These are phyloP conservation scores for Actinomortierella ambigua DNA, from an alignment of 371 early-diverging fungal species.

Conservation along the genomic window DNA sequence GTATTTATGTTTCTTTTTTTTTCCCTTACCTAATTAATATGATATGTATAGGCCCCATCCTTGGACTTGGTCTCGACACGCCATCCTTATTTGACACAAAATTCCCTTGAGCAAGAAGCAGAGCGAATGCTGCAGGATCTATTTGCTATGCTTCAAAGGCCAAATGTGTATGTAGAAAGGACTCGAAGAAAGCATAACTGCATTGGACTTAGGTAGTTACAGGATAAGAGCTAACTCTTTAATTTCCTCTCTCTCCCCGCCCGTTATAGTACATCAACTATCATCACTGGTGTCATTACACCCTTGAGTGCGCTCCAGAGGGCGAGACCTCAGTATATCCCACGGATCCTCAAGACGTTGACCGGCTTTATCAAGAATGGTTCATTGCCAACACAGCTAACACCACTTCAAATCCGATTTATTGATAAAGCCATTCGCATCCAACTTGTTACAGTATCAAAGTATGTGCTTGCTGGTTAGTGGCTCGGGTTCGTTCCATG, in stretches of 20 bases:
- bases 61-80: slow-evolving; percentile 18
- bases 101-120: slow-evolving; percentile 21
- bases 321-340: slow-evolving; percentile 41
- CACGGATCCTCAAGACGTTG: slow-evolving; percentile 31
- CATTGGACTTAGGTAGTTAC: background rate
- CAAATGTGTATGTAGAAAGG: slow-evolving; percentile 19
- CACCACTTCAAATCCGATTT: slow-evolving; percentile 23
- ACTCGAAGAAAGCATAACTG: background rate
- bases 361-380: slow-evolving; percentile 13
- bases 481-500: too few relatives aligned
- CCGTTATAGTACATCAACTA: slow-evolving; percentile 29
- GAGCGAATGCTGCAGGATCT: slow-evolving; percentile 29
- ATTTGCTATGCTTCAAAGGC: slow-evolving; percentile 25
- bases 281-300: slow-evolving; percentile 33
- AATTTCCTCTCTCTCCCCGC: background rate
- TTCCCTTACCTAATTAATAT: too few relatives aligned
- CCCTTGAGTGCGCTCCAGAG: slow-evolving; percentile 39
- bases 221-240: background rate
- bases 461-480: slow-evolving; percentile 13
- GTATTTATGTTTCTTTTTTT: too few relatives aligned
- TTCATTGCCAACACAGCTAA: slow-evolving; percentile 24
- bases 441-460: slow-evolving; percentile 36
- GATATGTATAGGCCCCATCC: slow-evolving; percentile 14
- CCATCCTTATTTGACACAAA: slow-evolving; percentile 24
- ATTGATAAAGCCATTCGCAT: slow-evolving; percentile 41